A percentile compares a stretch with the other conserved stretches of the same genome.
Evolutionary conservation across 2,329 filamentous ascomycete genomes (phyloP).

Genomic region (Lasiodiplodia theobromae): DNA sequence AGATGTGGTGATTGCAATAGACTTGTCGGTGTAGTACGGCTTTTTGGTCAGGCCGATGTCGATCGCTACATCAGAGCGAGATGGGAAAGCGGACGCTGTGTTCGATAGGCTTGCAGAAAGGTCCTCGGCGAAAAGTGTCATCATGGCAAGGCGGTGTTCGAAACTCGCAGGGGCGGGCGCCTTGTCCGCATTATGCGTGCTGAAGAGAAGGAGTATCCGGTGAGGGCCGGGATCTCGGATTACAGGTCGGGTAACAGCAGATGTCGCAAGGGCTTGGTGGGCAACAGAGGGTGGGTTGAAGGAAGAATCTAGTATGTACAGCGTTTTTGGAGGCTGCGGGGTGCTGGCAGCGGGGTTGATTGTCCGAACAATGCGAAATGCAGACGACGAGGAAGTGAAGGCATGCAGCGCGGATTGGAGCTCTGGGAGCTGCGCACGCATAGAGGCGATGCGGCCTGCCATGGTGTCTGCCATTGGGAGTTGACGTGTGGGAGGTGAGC

Average conservation of each 20-base stretch:
- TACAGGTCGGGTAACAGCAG: constrained; percentile 53
- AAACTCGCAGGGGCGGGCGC: constrained; percentile 72
- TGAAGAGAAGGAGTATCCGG: constrained; percentile 65
- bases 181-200: constrained; percentile 71
- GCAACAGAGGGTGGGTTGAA: constrained; percentile 71
- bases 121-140: constrained; percentile 71
- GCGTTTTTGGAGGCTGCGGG: constrained; percentile 51
- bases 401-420: constrained; percentile 42
- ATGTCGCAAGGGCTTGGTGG: constrained; percentile 62
- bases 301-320: constrained; percentile 71
- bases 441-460: constrained; percentile 38
- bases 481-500: background rate
- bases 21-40: constrained; percentile 79
- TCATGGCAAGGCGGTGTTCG: constrained; percentile 72
- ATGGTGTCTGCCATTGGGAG: constrained; percentile 40
- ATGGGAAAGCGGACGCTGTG: constrained; percentile 19
- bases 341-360: constrained; percentile 41
- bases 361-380: constrained; percentile 46
- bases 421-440: constrained; percentile 40
- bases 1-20: constrained; percentile 60
- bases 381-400: constrained; percentile 43
- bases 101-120: constrained; percentile 39
- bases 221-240: constrained; percentile 44
- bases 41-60: constrained; percentile 75
- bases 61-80: constrained; percentile 43